Evolutionary conservation across 2,329 filamentous ascomycete genomes (phyloP).

Genomic region (Paecilomyces dactylethromorphus): DNA sequence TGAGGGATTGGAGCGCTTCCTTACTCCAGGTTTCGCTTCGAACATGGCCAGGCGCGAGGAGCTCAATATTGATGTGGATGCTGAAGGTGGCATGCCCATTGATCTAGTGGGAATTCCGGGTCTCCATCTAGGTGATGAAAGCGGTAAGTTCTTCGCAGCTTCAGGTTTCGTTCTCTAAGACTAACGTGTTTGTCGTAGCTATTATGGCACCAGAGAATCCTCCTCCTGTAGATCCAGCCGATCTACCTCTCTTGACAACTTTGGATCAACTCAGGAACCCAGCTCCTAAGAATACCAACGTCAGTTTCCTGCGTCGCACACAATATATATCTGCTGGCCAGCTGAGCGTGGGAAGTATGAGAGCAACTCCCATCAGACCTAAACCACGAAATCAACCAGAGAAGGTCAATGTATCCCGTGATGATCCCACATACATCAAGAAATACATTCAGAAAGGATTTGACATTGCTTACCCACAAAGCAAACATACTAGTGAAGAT

Average conservation of each 20-base stretch:
- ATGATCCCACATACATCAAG: slow-evolving; percentile 56
- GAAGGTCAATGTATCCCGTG: slow-evolving; percentile 34
- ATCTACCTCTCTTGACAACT: slow-evolving; percentile 75
- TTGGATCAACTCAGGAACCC: slow-evolving; percentile 80
- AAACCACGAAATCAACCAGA: slow-evolving; percentile 18
- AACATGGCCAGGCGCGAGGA: slow-evolving; percentile 85
- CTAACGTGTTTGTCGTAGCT: slow-evolving; percentile 45
- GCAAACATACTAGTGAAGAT: slow-evolving; percentile 54
- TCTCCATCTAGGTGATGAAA: slow-evolving; percentile 91
- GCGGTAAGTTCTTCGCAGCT: slow-evolving; percentile 55
- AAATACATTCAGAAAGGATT: slow-evolving; percentile 58
- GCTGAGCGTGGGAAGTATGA: slow-evolving; percentile 25
- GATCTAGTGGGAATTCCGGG: slow-evolving; percentile 92
- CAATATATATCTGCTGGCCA: slow-evolving; percentile 67
- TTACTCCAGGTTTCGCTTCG: slow-evolving; percentile 82
- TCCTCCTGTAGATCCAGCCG: slow-evolving; percentile 71
- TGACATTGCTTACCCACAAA: slow-evolving; percentile 57
- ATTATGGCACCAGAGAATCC: slow-evolving; percentile 72
- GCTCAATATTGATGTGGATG: slow-evolving; percentile 93
- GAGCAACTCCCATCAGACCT: slow-evolving; percentile 16
- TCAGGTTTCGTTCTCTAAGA: slow-evolving; percentile 5
- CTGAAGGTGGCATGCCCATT: slow-evolving; percentile 94
- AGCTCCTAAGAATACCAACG: slow-evolving; percentile 66
- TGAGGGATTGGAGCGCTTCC: slow-evolving; percentile 84
- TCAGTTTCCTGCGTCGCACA: slow-evolving; percentile 90